Percentiles rank a stretch among this genome's conserved stretches.
Evolutionary conservation across 306 rosid genomes (phyloP).

Genomic region (Quercus variabilis): DNA sequence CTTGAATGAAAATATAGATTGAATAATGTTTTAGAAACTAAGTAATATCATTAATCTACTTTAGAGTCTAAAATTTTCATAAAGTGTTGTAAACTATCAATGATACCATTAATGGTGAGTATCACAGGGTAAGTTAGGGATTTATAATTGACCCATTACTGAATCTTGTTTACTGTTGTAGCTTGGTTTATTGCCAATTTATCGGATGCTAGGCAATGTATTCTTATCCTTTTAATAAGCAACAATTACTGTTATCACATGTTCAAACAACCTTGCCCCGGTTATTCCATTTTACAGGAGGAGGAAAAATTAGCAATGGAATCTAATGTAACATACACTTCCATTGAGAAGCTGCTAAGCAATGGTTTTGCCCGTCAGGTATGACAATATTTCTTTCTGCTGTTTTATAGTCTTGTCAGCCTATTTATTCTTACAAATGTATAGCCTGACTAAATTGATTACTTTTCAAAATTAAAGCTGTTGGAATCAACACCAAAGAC

Average conservation of each 20-base stretch:
- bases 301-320: conserved; percentile 31
- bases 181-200: background rate
- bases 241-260: background rate
- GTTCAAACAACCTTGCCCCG: background rate
- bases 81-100: background rate
- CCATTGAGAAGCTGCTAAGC: conserved; percentile 72
- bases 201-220: background rate
- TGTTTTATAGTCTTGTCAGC: conserved; percentile 3
- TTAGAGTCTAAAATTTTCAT: background rate
- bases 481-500: conserved; percentile 71
- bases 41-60: background rate
- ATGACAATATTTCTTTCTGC: conserved; percentile 10
- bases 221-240: background rate
- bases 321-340: conserved; percentile 35
- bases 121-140: background rate
- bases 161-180: background rate
- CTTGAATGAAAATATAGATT: background rate
- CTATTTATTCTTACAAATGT: background rate
- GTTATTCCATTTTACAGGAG: conserved; percentile 46
- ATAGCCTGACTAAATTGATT: conserved; percentile 14
- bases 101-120: background rate
- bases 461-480: conserved; percentile 40
- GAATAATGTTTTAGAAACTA: background rate
- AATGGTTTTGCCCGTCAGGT: conserved; percentile 86
- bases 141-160: background rate